Evolutionary conservation across 2,329 filamentous ascomycete genomes (phyloP), one percentile per base, ranked within the genome.

Genomic region (Colletotrichum noveboracense): DNA sequence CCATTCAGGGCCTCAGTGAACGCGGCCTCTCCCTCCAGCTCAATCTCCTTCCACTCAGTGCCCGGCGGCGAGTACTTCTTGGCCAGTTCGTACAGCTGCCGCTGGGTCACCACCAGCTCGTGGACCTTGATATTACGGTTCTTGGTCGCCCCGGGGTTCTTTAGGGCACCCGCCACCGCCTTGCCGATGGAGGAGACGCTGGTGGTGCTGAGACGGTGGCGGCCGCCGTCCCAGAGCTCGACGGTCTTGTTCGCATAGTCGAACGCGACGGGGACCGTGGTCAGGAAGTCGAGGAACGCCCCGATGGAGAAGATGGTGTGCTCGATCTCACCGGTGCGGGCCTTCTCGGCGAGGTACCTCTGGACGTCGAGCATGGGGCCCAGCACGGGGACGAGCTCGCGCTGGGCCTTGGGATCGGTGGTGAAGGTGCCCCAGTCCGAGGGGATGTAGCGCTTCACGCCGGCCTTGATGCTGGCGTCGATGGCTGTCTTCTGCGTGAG

Each of bases 381-480:
- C 74, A 91, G 92, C 2, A 91, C 32, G 12, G 7, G 79, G 2
- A 91, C 88, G 1, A 93, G 85, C 3, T 82, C 66, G 70, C 84
- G 77, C 62, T 66, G 61, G 8, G 73, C 61, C 38, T 56, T 68
- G 24, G 73, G 69, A 56, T 72, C 69, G n/a, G 61, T 67, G 36
- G 82, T 78, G 68, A 86, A 80, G 9, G 82, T 82, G 24, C 85
- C 85, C 52, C 89, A 93, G 71, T 93, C 91, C 4, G 89, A 89
- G 2, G 91, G 91, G 32, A 93, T 84, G 83, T 93, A 92, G n/a
- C 91, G 87, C 78, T 90, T 87, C 8, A 93, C 91, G 9, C 90
- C 89, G 1, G 91, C 91, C 8, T 87, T 87, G 60, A 90, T 86
- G 16, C 91, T 87, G 2, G 91, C 92, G 65, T 93, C 89, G 61